Evolutionary conservation across 805 yeast species (phyloP), one percentile per base, ranked within the genome.

Genomic region (Starmerella powellii): DNA sequence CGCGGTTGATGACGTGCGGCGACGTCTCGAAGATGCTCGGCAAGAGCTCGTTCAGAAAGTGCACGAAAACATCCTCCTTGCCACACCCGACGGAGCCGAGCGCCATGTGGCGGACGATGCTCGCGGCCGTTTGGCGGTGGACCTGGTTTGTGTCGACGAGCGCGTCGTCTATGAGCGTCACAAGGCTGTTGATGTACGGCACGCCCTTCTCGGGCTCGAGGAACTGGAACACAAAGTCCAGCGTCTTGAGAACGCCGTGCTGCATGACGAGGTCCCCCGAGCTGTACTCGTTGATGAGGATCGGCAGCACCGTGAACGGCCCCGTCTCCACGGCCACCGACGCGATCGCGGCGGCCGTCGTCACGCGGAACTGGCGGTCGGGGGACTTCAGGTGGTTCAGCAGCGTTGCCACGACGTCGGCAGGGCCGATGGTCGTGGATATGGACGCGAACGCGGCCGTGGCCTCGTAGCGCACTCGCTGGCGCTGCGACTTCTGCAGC

Each of bases 281-380:
- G 41, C 93, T 70, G 59, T 88, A 91, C 60, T 91, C 98, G 60
- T 88, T 86, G 94, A 91, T 82, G 38, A 91, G 64, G 0, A 95
- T 94, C 0, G 99, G 98, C 8, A 91, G 61, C 0, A 88, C 94
- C 0, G 96, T 84, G 61, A 82, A 91, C 0, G 97, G 95, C 0
- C 84, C 74, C 60, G 97, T 91, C 0, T 81, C 76, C 45, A 87
- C 91, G 0, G 97, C 97, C 8, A 91, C 94, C 52, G 91, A 86
- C 29, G 94, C 98, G 50, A 91, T 83, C 0, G 99, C 99, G 31
- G 91, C 96, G 5, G 98, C 95, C 0, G 97, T 85, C 59, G 95
- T 88, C 8, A 91, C 95, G 56, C 99, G 78, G 32, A 84, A 68
- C 63, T 91, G 99, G 56, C 99, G 81, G 57, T 91, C 97, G 58